A percentile compares a stretch with the other conserved stretches of the same genome.
phyloP scores from a whole-genome alignment of 2,329 filamentous ascomycete species.

The Diaporthe destruens region DNA sequence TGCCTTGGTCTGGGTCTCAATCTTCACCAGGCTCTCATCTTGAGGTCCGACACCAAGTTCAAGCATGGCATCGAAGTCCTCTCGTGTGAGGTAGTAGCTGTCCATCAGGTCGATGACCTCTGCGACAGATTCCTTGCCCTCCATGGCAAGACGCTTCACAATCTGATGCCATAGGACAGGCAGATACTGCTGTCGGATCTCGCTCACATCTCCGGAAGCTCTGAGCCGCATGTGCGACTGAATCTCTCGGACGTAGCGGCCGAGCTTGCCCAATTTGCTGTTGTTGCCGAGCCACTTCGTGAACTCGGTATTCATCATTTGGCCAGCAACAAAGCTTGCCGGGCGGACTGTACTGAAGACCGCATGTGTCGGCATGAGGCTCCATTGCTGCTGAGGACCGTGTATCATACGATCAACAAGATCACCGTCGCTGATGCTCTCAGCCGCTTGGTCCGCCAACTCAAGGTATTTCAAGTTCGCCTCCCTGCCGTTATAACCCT shows the following conservation, averaged over 20 bases:
- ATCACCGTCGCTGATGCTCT: slow-evolving; percentile 97
- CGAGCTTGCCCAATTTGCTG: slow-evolving; percentile 84
- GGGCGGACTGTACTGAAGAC: slow-evolving; percentile 95
- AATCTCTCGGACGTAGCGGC: slow-evolving; percentile 89
- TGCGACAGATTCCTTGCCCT: slow-evolving; percentile 85
- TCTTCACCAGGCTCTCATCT: slow-evolving; percentile 78
- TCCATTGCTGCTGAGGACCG: slow-evolving; percentile 98
- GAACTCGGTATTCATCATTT: slow-evolving; percentile 80
- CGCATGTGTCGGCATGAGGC: slow-evolving; percentile 95
- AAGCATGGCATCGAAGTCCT: slow-evolving; percentile 93
- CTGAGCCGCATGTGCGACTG: slow-evolving; percentile 96
- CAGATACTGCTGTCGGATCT: slow-evolving; percentile 94
- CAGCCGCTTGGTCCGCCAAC: slow-evolving; percentile 86
- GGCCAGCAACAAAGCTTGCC: slow-evolving; percentile 87
- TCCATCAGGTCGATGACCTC: slow-evolving; percentile 97
- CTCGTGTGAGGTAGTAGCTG: slow-evolving; percentile 92
- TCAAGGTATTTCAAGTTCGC: slow-evolving; percentile 86
- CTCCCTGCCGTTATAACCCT: slow-evolving; percentile 73
- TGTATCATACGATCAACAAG: slow-evolving; percentile 98
- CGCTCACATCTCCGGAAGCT: slow-evolving; percentile 90
- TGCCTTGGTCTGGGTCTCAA: slow-evolving; percentile 88
- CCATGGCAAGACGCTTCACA: slow-evolving; percentile 77
- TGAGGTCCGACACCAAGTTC: slow-evolving; percentile 92
- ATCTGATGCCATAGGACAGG: slow-evolving; percentile 88
- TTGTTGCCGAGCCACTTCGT: slow-evolving; percentile 96